Evolutionary conservation across 345 rosid species (phyloP).

Genomic region (Populus simonii): DNA sequence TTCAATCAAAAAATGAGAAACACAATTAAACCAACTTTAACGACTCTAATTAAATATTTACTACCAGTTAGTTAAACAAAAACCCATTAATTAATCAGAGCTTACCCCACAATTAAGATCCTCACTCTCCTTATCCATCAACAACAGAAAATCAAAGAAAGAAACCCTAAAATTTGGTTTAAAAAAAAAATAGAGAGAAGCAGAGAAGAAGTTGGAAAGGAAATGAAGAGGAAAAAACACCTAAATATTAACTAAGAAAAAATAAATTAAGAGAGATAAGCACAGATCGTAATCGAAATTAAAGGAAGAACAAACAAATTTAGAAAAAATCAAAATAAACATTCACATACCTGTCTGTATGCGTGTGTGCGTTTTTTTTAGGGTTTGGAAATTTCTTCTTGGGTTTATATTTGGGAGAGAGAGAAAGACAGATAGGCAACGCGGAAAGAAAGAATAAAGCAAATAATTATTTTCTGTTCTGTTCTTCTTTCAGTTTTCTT

Average conservation of each 20-base stretch:
- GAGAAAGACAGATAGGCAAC: neutral
- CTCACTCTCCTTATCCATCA: neutral
- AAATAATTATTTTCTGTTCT: no score
- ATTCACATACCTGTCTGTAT: neutral
- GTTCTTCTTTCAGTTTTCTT: neutral
- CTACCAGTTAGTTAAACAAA: neutral
- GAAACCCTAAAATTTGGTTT: constrained; percentile 1
- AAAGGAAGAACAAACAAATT: constrained; percentile 5
- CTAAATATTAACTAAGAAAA: neutral
- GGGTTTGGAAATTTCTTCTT: neutral
- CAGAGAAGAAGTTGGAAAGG: neutral
- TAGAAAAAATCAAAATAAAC: neutral
- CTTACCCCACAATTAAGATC: neutral
- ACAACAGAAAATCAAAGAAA: neutral
- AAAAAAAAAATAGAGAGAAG: neutral
- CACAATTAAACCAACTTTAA: neutral
- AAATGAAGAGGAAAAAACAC: neutral
- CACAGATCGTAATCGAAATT: constrained; percentile 15
- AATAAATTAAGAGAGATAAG: neutral
- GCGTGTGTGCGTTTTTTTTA: neutral
- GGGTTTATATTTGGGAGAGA: neutral
- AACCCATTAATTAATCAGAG: neutral
- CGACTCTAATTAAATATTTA: neutral
- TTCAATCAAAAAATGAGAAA: neutral
- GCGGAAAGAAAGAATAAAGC: neutral